Evolutionary conservation across 345 rosid genomes (phyloP).

Genomic region (Reutealis trisperma): DNA sequence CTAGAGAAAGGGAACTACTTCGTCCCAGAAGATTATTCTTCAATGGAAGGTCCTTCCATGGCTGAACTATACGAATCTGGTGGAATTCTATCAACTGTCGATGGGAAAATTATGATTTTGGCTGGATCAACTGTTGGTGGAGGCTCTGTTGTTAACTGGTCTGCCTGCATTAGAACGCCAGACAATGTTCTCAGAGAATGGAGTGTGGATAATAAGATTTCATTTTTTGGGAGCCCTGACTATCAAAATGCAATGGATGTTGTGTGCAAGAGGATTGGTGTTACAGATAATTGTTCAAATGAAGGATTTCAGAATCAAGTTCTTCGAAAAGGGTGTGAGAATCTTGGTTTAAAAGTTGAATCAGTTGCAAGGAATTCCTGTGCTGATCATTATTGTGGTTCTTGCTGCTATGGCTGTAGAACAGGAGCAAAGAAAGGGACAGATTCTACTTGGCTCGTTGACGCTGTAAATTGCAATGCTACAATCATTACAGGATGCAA

Average conservation of each 20-base stretch:
- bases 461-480: slow-evolving; percentile 57
- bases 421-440: slow-evolving; percentile 67
- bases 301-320: slow-evolving; percentile 73
- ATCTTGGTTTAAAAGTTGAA: slow-evolving; percentile 54
- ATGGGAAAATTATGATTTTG: slow-evolving; percentile 46
- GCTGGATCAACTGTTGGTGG: slow-evolving; percentile 73
- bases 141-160: slow-evolving; percentile 70
- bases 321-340: slow-evolving; percentile 65
- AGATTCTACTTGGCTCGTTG: slow-evolving; percentile 63
- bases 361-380: slow-evolving; percentile 51
- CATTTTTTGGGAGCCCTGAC: slow-evolving; percentile 39
- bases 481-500: slow-evolving; percentile 58
- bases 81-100: slow-evolving; percentile 42
- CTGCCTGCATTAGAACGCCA: slow-evolving; percentile 56
- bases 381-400: slow-evolving; percentile 59
- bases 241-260: slow-evolving; percentile 56
- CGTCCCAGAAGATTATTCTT: slow-evolving; percentile 48
- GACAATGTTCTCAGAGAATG: slow-evolving; percentile 55
- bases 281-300: slow-evolving; percentile 38
- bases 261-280: slow-evolving; percentile 52
- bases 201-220: slow-evolving; percentile 46
- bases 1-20: slow-evolving; percentile 75
- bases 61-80: slow-evolving; percentile 51
- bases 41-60: slow-evolving; percentile 68
- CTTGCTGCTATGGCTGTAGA: slow-evolving; percentile 60